phyloP scores from a whole-genome alignment of 768 basidiomycete species.

The Auricularia heimuer region DNA sequence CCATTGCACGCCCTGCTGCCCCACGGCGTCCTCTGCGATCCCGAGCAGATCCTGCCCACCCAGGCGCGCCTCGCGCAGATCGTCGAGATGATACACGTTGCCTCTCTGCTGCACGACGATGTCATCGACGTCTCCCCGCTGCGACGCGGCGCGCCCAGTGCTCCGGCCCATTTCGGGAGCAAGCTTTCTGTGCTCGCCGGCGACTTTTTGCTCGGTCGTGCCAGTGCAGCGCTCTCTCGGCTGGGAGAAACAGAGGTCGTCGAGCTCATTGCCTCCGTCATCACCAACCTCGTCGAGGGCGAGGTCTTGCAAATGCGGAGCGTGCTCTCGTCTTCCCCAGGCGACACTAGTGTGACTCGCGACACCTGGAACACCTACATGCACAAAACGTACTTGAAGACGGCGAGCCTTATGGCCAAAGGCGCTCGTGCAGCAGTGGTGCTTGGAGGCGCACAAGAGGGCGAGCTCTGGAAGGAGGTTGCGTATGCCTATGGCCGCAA shows the following conservation, averaged over 20 bases:
- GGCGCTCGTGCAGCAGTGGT: slow-evolving; percentile 74
- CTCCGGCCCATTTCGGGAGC: slow-evolving; percentile 75
- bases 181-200: slow-evolving; percentile 91
- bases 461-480: slow-evolving; percentile 78
- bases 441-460: slow-evolving; percentile 69
- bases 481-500: slow-evolving; percentile 89
- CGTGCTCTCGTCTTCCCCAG: background rate
- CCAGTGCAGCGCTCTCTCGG: slow-evolving; percentile 76
- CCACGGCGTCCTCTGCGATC: slow-evolving; percentile 24
- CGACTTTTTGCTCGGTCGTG: slow-evolving; percentile 89
- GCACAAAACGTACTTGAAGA: slow-evolving; percentile 89
- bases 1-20: slow-evolving; percentile 15
- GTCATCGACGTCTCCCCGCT: slow-evolving; percentile 69
- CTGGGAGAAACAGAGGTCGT: slow-evolving; percentile 85
- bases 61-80: slow-evolving; percentile 92
- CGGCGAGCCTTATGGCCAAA: slow-evolving; percentile 86
- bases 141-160: slow-evolving; percentile 58
- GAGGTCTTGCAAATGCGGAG: slow-evolving; percentile 70
- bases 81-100: slow-evolving; percentile 96
- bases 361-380: slow-evolving; percentile 72
- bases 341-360: slow-evolving; percentile 19
- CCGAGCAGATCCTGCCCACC: slow-evolving; percentile 57
- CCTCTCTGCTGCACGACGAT: slow-evolving; percentile 86
- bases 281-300: slow-evolving; percentile 94
- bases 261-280: slow-evolving; percentile 84